Percentiles rank a stretch among this genome's conserved stretches.
phyloP scores from a whole-genome alignment of 257 asterid genomes.

The Solanum megistacrolobum region DNA sequence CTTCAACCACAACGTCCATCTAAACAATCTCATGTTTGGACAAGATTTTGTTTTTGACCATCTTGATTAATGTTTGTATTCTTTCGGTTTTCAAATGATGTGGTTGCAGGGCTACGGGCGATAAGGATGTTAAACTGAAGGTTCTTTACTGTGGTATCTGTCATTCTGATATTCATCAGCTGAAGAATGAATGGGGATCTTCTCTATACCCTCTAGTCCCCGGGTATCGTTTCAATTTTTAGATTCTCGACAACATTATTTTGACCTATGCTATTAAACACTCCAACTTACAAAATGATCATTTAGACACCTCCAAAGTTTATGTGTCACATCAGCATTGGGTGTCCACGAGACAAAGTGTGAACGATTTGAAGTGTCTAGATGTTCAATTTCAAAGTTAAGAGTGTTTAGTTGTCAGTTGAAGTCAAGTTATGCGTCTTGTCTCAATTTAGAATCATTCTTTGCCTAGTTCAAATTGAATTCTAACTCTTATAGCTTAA shows the following conservation, averaged over 20 bases:
- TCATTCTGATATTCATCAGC: conserved; percentile 36
- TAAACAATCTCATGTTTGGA: background rate
- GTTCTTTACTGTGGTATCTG: conserved; percentile 43
- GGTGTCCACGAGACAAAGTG: background rate
- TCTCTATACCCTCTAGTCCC: conserved; percentile 31
- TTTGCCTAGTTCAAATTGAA: background rate
- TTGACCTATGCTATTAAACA: no score
- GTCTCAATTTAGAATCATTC: background rate
- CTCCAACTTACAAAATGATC: no score
- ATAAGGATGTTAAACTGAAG: conserved; percentile 17
- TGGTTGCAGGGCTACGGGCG: conserved; percentile 15
- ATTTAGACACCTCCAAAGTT: no score
- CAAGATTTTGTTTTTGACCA: background rate
- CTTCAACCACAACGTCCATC: background rate
- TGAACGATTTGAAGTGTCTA: background rate
- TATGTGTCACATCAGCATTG: background rate
- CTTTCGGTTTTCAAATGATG: background rate
- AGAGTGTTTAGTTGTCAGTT: background rate
- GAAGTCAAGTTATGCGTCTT: background rate
- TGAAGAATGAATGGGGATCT: conserved; percentile 26
- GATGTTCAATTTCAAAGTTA: background rate
- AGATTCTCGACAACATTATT: background rate
- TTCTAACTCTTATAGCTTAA: background rate
- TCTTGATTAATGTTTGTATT: background rate
- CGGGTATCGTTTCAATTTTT: conserved; percentile 15